These are phyloP conservation scores for Epichloe sibirici DNA, from an alignment of 2,329 filamentous ascomycete species.

Conservation along the genomic window DNA sequence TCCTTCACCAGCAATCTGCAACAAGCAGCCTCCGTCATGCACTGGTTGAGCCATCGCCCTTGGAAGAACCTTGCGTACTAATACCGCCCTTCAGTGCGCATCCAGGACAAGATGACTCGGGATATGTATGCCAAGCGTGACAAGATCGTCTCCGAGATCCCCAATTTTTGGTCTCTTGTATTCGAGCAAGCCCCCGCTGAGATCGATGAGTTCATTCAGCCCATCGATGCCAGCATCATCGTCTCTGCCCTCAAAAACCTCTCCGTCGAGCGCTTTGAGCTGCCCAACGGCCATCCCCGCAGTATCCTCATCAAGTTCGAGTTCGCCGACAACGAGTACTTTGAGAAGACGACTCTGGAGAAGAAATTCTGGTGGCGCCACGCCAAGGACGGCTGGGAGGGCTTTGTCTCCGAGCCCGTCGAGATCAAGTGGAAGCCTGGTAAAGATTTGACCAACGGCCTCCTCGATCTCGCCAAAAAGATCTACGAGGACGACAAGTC, in stretches of 20 bases:
- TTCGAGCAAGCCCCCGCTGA: constrained; percentile 77
- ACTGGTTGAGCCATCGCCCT: too few relatives aligned
- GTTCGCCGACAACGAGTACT: constrained; percentile 72
- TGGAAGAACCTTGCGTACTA: neutral
- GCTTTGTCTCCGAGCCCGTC: constrained; percentile 80
- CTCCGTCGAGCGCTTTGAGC: constrained; percentile 69
- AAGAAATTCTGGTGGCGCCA: constrained; percentile 87
- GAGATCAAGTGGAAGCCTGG: constrained; percentile 71
- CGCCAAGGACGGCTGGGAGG: constrained; percentile 54
- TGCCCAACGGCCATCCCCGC: constrained; percentile 66
- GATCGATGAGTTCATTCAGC: constrained; percentile 79
- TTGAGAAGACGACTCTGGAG: constrained; percentile 64
- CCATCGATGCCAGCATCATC: constrained; percentile 64
- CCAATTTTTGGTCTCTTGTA: constrained; percentile 90
- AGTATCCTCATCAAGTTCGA: constrained; percentile 67
- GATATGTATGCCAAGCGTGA: constrained; percentile 68
- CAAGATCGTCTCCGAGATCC: constrained; percentile 57
- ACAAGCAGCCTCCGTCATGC: neutral
- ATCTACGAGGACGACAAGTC: constrained; percentile 49
- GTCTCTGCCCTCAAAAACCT: constrained; percentile 55
- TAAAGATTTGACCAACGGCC: constrained; percentile 71
- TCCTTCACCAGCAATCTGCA: neutral
- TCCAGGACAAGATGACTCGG: constrained; percentile 54
- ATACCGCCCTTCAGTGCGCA: constrained; percentile 46
- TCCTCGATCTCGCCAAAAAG: constrained; percentile 61